Base-by-base conservation (phyloP, 2,329 filamentous ascomycete genomes). In the Fusarium chlamydosporum region DNA sequence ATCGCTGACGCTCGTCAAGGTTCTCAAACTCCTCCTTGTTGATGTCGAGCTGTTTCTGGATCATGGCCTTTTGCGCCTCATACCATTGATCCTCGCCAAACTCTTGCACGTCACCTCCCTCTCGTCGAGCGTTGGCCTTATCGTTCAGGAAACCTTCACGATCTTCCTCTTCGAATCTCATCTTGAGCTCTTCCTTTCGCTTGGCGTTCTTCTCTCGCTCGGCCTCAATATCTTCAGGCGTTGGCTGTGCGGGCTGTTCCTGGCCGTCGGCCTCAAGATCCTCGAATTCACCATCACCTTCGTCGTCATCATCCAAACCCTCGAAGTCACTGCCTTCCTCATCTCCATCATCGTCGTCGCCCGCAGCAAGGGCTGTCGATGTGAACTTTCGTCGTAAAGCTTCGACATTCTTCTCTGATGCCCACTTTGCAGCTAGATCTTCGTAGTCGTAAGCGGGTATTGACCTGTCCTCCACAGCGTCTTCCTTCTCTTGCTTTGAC, bases 41-140 rank as follows among this genome's bases (percentile, higher is more conserved):
- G 87, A 99, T 97, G 75, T 96, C 92, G 67, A 96, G 87, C 79
- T 99, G 96, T 81, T 97, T 97, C 80, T 97, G 92, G 61, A 99
- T 90, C 78, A 92, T 87, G 33, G 96, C 93, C 82, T 99, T 99
- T 77, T 99, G 96, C 29, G 92, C 89, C 76, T 98, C 96, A 77
- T 99, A 99, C 96, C 96, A 99, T 57, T 99, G 93, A 77, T 99
- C 96, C 79, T 99, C 96, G 53, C 94, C 96, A 75, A 97, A 98
- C 76, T 96, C 91, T 54, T 95, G 89, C 7, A 89, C 84, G 4
- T 86, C 85, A 34, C 86, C 90, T 31, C 87, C 89, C 70, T 93
- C 91, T 67, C 88, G 85, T 35, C 91, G 87, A 12, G 91, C 91
- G 51, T 90, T 88, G 29, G 92, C 90, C 76, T 96, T 96, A 79